Evolutionary conservation across 176 grass and related monocot genomes (phyloP).

Genomic region (Rhynchospora breviuscula): DNA sequence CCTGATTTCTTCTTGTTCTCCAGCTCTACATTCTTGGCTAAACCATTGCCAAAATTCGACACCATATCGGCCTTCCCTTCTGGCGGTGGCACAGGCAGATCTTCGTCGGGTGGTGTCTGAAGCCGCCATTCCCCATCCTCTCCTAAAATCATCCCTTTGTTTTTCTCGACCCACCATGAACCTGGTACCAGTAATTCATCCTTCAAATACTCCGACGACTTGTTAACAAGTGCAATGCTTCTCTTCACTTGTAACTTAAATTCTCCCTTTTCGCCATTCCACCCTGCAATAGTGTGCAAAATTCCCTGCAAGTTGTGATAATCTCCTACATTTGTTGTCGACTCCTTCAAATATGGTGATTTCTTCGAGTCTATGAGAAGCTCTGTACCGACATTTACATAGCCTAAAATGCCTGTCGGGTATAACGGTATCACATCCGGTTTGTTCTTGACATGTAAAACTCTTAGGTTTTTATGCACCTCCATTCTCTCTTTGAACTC

Average conservation of each 20-base stretch:
- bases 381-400: conserved; percentile 34
- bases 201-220: conserved; percentile 69
- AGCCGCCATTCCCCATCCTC: conserved; percentile 50
- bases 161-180: conserved; percentile 86
- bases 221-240: conserved; percentile 80
- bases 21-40: neutral
- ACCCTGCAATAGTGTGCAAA: conserved; percentile 64
- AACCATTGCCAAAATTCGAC: neutral
- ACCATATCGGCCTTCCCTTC: conserved; percentile 10
- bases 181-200: conserved; percentile 67
- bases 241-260: conserved; percentile 70
- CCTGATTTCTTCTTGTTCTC: neutral
- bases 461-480: conserved; percentile 43
- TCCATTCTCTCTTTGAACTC: conserved; percentile 64
- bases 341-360: conserved; percentile 61
- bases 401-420: conserved; percentile 58
- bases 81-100: conserved; percentile 50
- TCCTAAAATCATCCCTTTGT: conserved; percentile 75
- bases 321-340: conserved; percentile 44
- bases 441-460: conserved; percentile 66
- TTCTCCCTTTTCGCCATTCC: conserved; percentile 50
- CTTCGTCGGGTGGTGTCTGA: conserved; percentile 33
- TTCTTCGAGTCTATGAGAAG: conserved; percentile 51
- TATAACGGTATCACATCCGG: conserved; percentile 67
- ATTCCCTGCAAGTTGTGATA: conserved; percentile 95